Conservation (phyloP, 768 basidiomycete species). For the Calocera cornea region DNA sequence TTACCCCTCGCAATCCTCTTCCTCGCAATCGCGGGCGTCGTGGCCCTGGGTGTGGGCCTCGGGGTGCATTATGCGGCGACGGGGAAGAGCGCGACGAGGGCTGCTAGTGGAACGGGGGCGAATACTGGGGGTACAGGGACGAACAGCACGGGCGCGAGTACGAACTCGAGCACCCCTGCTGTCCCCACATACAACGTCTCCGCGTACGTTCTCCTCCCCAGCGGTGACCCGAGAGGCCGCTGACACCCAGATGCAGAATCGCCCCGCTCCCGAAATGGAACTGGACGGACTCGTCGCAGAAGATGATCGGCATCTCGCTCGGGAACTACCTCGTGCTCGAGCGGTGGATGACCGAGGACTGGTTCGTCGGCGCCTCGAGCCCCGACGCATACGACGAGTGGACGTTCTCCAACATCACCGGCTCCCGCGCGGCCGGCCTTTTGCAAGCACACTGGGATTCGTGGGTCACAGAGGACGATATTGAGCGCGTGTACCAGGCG, state of each 20-base stretch:
- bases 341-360: slow-evolving; percentile 15
- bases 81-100: background rate
- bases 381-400: slow-evolving; percentile 13
- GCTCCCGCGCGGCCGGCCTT: background rate
- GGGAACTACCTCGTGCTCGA: slow-evolving; percentile 14
- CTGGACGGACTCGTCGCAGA: slow-evolving; percentile 10
- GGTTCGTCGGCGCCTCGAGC: background rate
- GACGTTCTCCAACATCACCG: slow-evolving; percentile 4
- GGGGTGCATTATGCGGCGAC: background rate
- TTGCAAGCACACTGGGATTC: slow-evolving; percentile 24
- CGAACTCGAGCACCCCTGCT: background rate
- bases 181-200: background rate
- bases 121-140: background rate
- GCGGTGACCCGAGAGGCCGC: background rate
- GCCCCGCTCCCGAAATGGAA: slow-evolving; percentile 12
- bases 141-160: background rate
- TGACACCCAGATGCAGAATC: slow-evolving; percentile 3
- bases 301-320: slow-evolving; percentile 14
- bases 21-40: background rate
- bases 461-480: slow-evolving; percentile 28
- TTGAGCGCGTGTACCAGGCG: slow-evolving; percentile 14
- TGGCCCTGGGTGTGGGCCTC: background rate
- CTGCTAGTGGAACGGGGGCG: background rate
- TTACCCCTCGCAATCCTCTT: background rate
- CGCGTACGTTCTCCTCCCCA: background rate